Conservation (phyloP, 2,329 filamentous ascomycete species). For the Diaporthe sp. region DNA sequence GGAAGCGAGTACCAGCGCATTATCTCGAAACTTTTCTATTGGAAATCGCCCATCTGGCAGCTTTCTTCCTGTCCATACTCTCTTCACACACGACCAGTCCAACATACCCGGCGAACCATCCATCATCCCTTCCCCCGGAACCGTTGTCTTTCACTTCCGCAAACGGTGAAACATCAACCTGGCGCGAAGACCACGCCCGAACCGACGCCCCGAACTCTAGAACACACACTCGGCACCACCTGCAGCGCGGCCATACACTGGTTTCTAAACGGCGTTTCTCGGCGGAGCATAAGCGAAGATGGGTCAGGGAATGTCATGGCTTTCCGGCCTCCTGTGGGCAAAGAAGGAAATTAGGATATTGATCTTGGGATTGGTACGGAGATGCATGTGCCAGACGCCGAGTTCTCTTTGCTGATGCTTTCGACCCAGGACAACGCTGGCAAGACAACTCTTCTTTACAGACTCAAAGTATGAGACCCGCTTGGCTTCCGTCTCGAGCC, state of each 20-base stretch:
- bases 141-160: slow-evolving; percentile 12
- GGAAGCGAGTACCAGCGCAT: slow-evolving; percentile 34
- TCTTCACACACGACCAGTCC: slow-evolving; percentile 13
- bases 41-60: slow-evolving; percentile 26
- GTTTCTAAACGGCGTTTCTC: slow-evolving; percentile 19
- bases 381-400: slow-evolving; percentile 36
- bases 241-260: slow-evolving; percentile 13
- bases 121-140: slow-evolving; percentile 3
- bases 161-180: slow-evolving; percentile 34
- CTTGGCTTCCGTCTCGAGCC: not conserved
- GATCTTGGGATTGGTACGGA: slow-evolving; percentile 86
- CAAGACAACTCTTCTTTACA: slow-evolving; percentile 97
- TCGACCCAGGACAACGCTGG: slow-evolving; percentile 88
- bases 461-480: slow-evolving; percentile 80
- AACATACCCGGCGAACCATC: not conserved
- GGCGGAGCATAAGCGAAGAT: slow-evolving; percentile 58
- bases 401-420: slow-evolving; percentile 37
- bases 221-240: slow-evolving; percentile 20
- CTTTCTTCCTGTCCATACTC: not conserved
- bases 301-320: slow-evolving; percentile 77
- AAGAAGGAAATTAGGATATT: slow-evolving; percentile 99
- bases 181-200: slow-evolving; percentile 33
- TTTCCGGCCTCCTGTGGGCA: slow-evolving; percentile 82
- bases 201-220: slow-evolving; percentile 21
- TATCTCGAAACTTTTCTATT: slow-evolving; percentile 37